These are phyloP conservation scores for Stevia rebaudiana DNA, from an alignment of 140 eudicot genomes.

Conservation along the genomic window DNA sequence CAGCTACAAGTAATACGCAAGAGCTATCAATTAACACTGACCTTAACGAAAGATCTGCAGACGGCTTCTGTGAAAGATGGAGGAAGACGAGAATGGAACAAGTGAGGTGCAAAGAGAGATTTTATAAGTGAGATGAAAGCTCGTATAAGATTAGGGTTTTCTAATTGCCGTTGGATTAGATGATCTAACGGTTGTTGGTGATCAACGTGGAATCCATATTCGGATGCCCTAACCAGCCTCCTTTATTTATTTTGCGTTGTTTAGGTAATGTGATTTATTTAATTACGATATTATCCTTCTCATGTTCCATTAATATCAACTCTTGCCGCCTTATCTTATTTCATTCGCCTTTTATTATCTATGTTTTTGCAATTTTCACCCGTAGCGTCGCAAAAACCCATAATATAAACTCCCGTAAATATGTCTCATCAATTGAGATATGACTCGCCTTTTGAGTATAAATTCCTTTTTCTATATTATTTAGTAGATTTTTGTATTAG, in stretches of 20 bases:
- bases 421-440: no score
- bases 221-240: slow-evolving; percentile 14
- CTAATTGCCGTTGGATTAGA: slow-evolving; percentile 1
- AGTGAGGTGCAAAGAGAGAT: slow-evolving; percentile 10
- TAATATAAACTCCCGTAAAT: no score
- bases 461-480: no score
- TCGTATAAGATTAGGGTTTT: slow-evolving; percentile 8
- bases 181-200: slow-evolving; percentile 3
- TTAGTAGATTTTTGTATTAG: no score
- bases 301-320: not conserved
- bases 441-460: no score
- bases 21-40: not conserved
- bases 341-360: not conserved
- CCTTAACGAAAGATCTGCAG: not conserved
- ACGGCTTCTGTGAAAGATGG: not conserved
- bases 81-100: slow-evolving; percentile 7
- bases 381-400: no score
- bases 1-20: not conserved
- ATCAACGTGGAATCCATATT: not conserved
- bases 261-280: not conserved
- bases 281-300: slow-evolving; percentile 12
- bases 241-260: not conserved
- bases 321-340: not conserved
- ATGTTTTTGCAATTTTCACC: no score
- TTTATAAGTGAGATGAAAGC: slow-evolving; percentile 5